Base-by-base conservation (phyloP, 805 yeast genomes). In the Hanseniaspora taiwanica region DNA sequence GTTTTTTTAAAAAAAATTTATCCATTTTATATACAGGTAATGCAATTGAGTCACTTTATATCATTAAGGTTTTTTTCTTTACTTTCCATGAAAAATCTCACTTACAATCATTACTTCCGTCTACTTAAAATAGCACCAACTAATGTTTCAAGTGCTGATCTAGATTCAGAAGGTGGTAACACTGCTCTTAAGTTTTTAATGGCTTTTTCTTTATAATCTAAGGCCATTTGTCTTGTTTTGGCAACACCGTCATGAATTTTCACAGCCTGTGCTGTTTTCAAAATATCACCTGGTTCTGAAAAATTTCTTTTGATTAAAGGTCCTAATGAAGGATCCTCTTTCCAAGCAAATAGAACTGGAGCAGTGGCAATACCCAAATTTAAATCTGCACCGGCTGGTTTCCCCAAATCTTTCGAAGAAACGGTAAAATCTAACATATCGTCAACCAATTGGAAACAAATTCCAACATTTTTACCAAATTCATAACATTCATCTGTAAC, bases 291-390 rank as follows among this genome's bases (percentile, higher is more conserved):
- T 1, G 77, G 74, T 42, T 74, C 63, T 36, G 71, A 68, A 59
- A 91, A 91, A 59, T 89, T 85, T 44, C 97, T 73, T 19, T 75
- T 76, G 50, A 91, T 86, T 52, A 89, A 60, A 27, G 74, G 77
- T 2, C 96, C 97, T 37, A 91, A 67, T 43, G 78, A 81, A 0
- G 95, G 94, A 51, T 74, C 76, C 52, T 80, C 74, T 52, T 74
- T 77, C 98, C 98, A 91, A 1, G 98, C 97, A 60, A 71, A 91
- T 40, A 91, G 64, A 2, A 89, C 86, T 1, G 98, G 98, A 0
- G 96, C 97, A 1, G 98, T 91, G 1, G 97, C 97, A 50, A 91
- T 70, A 0, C 98, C 98, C 35, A 91, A 67, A 58, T 87, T 76
- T 50, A 91, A 69, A 62, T 91, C 98, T 3, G 96, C 96, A 50